Base-by-base conservation (phyloP, 768 basidiomycete genomes). In the Dioszegia aurantiaca region DNA sequence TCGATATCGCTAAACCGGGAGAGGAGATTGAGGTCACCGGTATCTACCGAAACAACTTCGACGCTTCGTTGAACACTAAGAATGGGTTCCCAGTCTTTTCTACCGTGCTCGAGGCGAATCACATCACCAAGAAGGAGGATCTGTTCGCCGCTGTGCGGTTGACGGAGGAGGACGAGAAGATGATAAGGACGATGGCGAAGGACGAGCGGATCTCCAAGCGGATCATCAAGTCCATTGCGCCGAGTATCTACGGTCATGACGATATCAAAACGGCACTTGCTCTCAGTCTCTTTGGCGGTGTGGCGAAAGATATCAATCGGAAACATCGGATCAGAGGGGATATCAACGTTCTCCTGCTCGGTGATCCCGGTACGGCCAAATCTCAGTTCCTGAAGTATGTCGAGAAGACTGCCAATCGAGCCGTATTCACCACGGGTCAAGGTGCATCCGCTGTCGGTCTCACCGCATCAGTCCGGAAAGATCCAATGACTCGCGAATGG, bases 21-120 rank as follows among this genome's bases (percentile, higher is more conserved):
- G 95, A 99, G 75, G 95, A 99, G 82, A 86, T 98, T 62, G 95
- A 99, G 83, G 86, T 98, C 19, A 98, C 95, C 14, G 95, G 94
- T 47, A 85, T 98, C 64, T 99, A 99, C 76, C 86, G 93, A 65
- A 99, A 99, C 80, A 98, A 98, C 77, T 99, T 98, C 61, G 95
- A 98, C 72, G 92, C 94, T 21, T 90, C 93, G 2, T 84, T 99
- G 67, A 99, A 99, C 77, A 86, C 90, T 26, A 98, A 98, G 79
- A 98, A 99, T 67, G 95, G 95, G 6, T 99, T 99, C 80, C 95
- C 95, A 1, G 95, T 99, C 30, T 99, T 99, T 80, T 95, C 92
- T 9, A 99, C 95, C 21, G 83, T 99, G 63, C 87, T 99, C 57
- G 95, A 98, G 75, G 95, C 93, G 17, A 99, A 99, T 76, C 93